These are phyloP conservation scores for Ceriops tagal DNA, from an alignment of 345 rosid species.

Conservation along the genomic window DNA sequence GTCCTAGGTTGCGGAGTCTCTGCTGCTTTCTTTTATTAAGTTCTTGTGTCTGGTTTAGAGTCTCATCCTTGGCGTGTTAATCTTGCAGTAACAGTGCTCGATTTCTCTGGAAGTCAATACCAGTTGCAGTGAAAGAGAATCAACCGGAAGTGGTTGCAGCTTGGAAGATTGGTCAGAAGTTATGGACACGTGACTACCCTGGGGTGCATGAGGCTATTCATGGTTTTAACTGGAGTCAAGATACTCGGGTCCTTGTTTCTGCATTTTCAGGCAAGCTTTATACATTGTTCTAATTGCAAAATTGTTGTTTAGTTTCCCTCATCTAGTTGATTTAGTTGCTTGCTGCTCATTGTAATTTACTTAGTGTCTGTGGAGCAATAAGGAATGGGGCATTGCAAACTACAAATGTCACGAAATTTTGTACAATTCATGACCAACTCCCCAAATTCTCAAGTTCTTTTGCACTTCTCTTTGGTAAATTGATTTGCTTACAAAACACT, in stretches of 20 bases:
- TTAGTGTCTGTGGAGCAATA: too few relatives aligned
- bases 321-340: too few relatives aligned
- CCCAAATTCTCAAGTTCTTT: too few relatives aligned
- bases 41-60: not conserved
- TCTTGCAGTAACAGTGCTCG: slow-evolving; percentile 68
- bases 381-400: too few relatives aligned
- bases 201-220: slow-evolving; percentile 70
- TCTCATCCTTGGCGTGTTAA: not conserved
- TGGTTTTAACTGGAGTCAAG: slow-evolving; percentile 77
- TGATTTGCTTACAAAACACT: too few relatives aligned
- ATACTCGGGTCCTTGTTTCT: slow-evolving; percentile 51
- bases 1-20: too few relatives aligned
- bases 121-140: slow-evolving; percentile 58
- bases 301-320: too few relatives aligned
- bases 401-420: too few relatives aligned
- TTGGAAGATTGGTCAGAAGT: slow-evolving; percentile 78
- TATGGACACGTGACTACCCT: slow-evolving; percentile 76
- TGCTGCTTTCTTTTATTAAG: too few relatives aligned
- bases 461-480: too few relatives aligned
- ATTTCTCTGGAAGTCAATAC: slow-evolving; percentile 81
- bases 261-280: slow-evolving; percentile 57
- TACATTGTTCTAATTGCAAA: not conserved
- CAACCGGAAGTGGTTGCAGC: slow-evolving; percentile 65
- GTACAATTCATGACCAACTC: too few relatives aligned
- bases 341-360: too few relatives aligned